Conservation (phyloP, 176 grass and related monocot genomes). For the Lolium rigidum region DNA sequence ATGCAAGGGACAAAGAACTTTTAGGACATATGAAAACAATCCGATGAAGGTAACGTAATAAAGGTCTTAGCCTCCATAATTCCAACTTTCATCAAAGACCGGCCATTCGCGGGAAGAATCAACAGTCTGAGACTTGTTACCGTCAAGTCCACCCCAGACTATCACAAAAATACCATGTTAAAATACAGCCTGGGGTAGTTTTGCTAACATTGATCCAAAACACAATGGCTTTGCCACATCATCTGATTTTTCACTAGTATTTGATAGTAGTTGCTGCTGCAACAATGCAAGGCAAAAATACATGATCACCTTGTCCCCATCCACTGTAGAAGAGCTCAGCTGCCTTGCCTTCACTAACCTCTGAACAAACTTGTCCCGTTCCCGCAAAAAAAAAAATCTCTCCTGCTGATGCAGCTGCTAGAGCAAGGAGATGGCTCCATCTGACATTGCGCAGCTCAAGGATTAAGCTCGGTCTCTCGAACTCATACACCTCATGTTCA, state of each 20-base stretch:
- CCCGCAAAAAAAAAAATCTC: too few species aligned
- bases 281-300: too few species aligned
- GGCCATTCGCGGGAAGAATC: not conserved
- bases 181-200: constrained; percentile 12
- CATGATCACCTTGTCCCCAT: too few species aligned
- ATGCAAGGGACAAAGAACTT: constrained; percentile 30
- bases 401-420: too few species aligned
- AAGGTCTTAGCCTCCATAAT: constrained; percentile 8
- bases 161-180: constrained; percentile 12
- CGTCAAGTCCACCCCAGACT: constrained; percentile 4
- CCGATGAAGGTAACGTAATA: not conserved
- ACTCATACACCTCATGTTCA: too few species aligned
- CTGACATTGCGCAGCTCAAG: too few species aligned
- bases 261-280: too few species aligned
- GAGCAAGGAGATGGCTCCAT: too few species aligned
- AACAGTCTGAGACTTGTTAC: not conserved
- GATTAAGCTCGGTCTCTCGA: too few species aligned
- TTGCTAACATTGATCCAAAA: constrained; percentile 9
- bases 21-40: constrained; percentile 33
- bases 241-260: not conserved
- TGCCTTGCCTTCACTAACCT: too few species aligned
- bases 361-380: too few species aligned
- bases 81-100: constrained; percentile 1
- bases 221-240: not conserved
- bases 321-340: too few species aligned